These are phyloP conservation scores for Heimioporus sp. DNA, from an alignment of 768 basidiomycete genomes.

Conservation along the genomic window DNA sequence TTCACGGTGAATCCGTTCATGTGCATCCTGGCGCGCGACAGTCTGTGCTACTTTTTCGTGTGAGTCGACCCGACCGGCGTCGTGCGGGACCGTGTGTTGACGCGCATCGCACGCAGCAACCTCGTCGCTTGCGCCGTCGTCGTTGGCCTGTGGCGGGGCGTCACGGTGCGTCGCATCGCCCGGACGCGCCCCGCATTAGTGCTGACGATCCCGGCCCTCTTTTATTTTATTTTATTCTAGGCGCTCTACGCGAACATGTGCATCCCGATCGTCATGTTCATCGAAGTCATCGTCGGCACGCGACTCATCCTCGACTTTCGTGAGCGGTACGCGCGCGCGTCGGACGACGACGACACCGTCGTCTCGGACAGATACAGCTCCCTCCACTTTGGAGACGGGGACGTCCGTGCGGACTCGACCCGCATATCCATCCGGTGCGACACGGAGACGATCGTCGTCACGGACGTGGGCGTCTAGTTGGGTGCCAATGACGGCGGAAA, in stretches of 20 bases:
- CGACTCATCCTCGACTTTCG: conserved; percentile 32
- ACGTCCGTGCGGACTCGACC: not conserved
- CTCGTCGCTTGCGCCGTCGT: conserved; percentile 22
- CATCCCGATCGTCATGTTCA: conserved; percentile 30
- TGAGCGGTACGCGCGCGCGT: conserved; percentile 21
- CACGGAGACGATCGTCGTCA: conserved; percentile 14
- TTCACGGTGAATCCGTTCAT: conserved; percentile 20
- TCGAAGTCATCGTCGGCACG: conserved; percentile 30
- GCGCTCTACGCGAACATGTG: conserved; percentile 29
- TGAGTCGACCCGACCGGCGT: conserved; percentile 9
- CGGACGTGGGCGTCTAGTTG: conserved; percentile 5
- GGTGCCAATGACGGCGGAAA: too few species aligned
- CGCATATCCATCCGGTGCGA: conserved; percentile 13
- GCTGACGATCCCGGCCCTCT: not conserved
- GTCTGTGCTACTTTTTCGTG: conserved; percentile 32
- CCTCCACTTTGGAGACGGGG: conserved; percentile 12
- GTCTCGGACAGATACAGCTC: conserved; percentile 12
- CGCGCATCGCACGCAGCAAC: conserved; percentile 17
- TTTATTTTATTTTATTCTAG: conserved; percentile 11
- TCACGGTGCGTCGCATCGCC: conserved; percentile 18
- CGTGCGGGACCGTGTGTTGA: too few species aligned
- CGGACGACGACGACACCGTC: conserved; percentile 5
- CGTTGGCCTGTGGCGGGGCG: conserved; percentile 25
- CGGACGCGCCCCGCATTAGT: not conserved
- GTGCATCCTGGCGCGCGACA: conserved; percentile 25